Base-by-base conservation (phyloP, 129 eudicot genomes). In the Heracleum sosnowskyi region DNA sequence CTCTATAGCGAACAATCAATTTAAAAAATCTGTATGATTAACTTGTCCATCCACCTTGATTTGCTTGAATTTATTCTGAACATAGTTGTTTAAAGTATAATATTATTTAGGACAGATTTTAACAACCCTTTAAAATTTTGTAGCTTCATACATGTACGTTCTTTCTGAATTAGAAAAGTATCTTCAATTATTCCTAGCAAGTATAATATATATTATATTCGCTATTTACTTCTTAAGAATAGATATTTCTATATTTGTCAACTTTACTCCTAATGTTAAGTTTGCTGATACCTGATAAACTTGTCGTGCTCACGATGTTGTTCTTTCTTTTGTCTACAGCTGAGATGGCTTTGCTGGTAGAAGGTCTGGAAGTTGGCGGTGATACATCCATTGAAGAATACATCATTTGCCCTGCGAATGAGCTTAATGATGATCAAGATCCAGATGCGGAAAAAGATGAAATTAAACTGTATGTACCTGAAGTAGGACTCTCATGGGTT, bases 271-370 rank as follows among this genome's bases (percentile, higher is more conserved):
- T 35, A 64, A 64, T 64, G 24, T 33, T 15, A 68, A 68, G 41
- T 68, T 68, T 29, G 24, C 41, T 66, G 36, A 33, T 11, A 7
- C 37, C 18, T 66, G 26, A 47, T 69, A 33, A 40, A 45, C 26
- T 31, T 47, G 64, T 15, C 40, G 5, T 79, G 70, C 39, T 44
- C 26, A 71, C 42, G 13, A 31, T 47, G 70, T 57, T 77, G 49
- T 71, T 57, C 42, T 64, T 37, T 66, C 29, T 78, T 73, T 77
- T 28, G 55, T 63, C 79, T 36, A 16, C 84, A 90, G 96, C 88
- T 49, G 96, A 90, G 80, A 78, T 90, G 91, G 91, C 92, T 4
- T 83, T 90, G 72, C 81, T 90, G 26, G 96, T 90, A 9, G 96
- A 90, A 80, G 96, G 96, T 69, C 88, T 90, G 44, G 84, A 85